Base-by-base conservation (phyloP, 345 rosid species). In the Rhizophora mangle region DNA sequence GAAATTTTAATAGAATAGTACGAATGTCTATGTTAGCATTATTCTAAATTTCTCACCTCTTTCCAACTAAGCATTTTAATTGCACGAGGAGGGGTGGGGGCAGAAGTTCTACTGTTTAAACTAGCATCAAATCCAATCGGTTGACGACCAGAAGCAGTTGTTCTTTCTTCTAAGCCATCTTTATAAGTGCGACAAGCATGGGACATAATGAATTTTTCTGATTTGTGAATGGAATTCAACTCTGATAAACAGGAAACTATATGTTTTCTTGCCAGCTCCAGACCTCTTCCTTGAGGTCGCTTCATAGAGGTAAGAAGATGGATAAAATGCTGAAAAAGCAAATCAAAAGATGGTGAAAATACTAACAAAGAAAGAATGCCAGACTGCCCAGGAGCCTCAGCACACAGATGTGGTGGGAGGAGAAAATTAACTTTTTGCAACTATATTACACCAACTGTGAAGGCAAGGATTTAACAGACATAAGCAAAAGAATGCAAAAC, bases 71-170 rank as follows among this genome's bases (percentile, higher is more conserved):
- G 88, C 73, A 90, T 73, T 70, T 96, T 89, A 62, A 89, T 96
- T 61, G 98, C 87, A 57, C 99, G 97, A 10, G 98, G 99, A 15
- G 97, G 98, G 65, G 97, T 87, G 52, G 97, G 97, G 60, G 99
- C 98, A 64, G 98, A 89, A 72, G 85, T 77, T 83, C 97, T 82
- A 76, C 85, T 84, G 76, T 96, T 90, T 75, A 96, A 71, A 69
- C 79, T 84, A 83, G 98, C 82, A 83, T 96, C 99, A 78, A 96
- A 96, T 65, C 99, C 99, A 80, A 92, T 68, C 11, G 98, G 90
- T 54, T 76, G 68, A 75, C 79, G 67, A 37, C 98, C 96, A 58
- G 98, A 90, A 71, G 97, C 96, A 57, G 99, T 96, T 79, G 98
- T 96, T 73, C 72, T 81, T 56, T 84, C 88, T 74, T 89, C 90